Conservation (phyloP, 2,329 filamentous ascomycete species). For the Chaetoscypha palmicola region DNA sequence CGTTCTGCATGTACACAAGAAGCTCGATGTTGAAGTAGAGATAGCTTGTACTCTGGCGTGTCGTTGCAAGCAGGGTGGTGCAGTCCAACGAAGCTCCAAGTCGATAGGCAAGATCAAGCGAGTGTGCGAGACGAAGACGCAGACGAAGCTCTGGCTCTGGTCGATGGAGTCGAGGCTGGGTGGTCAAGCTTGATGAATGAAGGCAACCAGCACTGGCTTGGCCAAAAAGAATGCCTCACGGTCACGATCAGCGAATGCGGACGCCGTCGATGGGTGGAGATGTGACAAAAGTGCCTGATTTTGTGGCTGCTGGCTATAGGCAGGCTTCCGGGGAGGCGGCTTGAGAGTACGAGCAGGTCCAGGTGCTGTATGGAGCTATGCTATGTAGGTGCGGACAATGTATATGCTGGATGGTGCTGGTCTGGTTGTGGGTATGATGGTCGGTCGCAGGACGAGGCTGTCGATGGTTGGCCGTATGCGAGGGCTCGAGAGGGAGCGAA, state of each 20-base stretch:
- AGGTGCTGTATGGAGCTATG: background rate
- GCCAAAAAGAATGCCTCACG: conserved; percentile 5
- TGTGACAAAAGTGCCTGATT: conserved; percentile 18
- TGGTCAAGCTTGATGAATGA: background rate
- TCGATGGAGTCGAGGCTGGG: background rate
- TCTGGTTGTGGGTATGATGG: background rate
- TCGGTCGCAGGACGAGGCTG: conserved; percentile 15
- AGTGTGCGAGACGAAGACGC: conserved; percentile 4
- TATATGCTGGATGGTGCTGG: background rate
- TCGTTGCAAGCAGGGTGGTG: conserved; percentile 11
- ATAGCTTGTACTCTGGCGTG: conserved; percentile 5
- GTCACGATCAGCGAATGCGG: conserved; percentile 4
- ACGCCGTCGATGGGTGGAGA: conserved; percentile 6
- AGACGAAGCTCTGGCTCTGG: no score
- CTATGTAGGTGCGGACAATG: no score
- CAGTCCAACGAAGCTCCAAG: conserved; percentile 1
- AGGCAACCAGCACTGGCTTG: conserved; percentile 3
- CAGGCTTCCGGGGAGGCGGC: conserved; percentile 18
- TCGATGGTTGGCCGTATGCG: background rate
- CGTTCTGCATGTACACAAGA: conserved; percentile 33
- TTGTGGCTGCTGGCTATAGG: conserved; percentile 17
- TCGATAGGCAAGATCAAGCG: conserved; percentile 6
- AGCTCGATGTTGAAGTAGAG: conserved; percentile 5
- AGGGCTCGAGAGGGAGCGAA: conserved; percentile 9
- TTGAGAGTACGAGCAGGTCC: background rate